phyloP scores from a whole-genome alignment of 148 eudicot species.

The Silene uniflora region DNA sequence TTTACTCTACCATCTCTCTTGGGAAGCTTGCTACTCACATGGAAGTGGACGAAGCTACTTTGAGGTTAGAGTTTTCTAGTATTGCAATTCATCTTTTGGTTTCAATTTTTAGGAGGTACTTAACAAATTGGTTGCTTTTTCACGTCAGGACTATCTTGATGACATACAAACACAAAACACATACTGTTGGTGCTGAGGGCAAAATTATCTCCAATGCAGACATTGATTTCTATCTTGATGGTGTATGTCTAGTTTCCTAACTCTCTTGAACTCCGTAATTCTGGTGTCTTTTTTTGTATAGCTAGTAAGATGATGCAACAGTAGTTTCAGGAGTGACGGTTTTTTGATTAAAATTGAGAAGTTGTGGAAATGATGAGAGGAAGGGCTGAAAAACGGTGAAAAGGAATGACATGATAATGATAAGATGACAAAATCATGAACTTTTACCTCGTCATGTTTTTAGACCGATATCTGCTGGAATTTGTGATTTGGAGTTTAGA shows the following conservation, averaged over 20 bases:
- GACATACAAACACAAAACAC: conserved; percentile 98
- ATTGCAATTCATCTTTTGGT: not conserved
- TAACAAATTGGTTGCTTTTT: conserved; percentile 6
- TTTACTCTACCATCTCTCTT: conserved; percentile 82
- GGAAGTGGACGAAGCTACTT: conserved; percentile 88
- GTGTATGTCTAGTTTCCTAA: conserved; percentile 41
- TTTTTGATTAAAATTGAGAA: not conserved
- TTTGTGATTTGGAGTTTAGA: not conserved
- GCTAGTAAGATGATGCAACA: too few relatives aligned
- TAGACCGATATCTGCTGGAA: not conserved
- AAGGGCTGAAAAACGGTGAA: not conserved
- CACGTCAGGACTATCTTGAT: conserved; percentile 75
- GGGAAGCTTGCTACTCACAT: conserved; percentile 76
- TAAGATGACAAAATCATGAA: too few relatives aligned
- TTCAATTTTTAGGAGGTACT: conserved; percentile 1
- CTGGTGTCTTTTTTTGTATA: not conserved
- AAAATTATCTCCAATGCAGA: conserved; percentile 84
- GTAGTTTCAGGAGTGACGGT: too few relatives aligned
- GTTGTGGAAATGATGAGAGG: not conserved
- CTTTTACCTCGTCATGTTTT: too few relatives aligned
- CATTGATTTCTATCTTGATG: conserved; percentile 81
- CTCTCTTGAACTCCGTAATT: conserved; percentile 10
- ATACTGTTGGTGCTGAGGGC: conserved; percentile 70
- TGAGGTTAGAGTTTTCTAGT: conserved; percentile 44
- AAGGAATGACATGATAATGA: not conserved